A percentile compares a stretch with the other conserved stretches of the same genome.
Evolutionary conservation across 2,329 filamentous ascomycete genomes (phyloP).

Genomic region (Pseudogymnoascus pannorum): DNA sequence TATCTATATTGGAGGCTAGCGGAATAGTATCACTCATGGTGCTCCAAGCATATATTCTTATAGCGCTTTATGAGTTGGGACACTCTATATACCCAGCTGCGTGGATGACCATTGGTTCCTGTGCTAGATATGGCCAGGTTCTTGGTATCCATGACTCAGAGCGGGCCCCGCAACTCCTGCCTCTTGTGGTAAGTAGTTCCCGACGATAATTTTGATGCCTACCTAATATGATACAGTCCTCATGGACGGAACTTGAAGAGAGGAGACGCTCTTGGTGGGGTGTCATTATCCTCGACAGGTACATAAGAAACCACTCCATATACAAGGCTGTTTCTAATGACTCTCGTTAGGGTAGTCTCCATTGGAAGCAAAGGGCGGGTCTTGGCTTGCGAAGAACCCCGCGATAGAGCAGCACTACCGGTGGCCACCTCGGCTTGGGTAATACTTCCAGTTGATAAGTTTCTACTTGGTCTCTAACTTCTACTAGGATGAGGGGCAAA

Average conservation of each 20-base stretch:
- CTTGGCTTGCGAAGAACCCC: slow-evolving; percentile 26
- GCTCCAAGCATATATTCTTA: slow-evolving; percentile 39
- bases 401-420: slow-evolving; percentile 20
- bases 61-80: slow-evolving; percentile 41
- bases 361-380: slow-evolving; percentile 25
- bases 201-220: not conserved
- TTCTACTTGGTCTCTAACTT: not conserved
- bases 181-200: slow-evolving; percentile 26
- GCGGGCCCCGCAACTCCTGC: slow-evolving; percentile 33
- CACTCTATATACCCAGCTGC: slow-evolving; percentile 44
- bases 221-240: slow-evolving; percentile 24
- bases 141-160: slow-evolving; percentile 36
- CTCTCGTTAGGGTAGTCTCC: slow-evolving; percentile 22
- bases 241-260: slow-evolving; percentile 43
- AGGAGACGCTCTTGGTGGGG: slow-evolving; percentile 42
- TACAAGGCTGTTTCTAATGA: slow-evolving; percentile 10
- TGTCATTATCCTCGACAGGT: slow-evolving; percentile 40
- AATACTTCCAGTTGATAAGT: slow-evolving; percentile 11
- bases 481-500: slow-evolving; percentile 32
- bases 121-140: slow-evolving; percentile 38
- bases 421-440: slow-evolving; percentile 35
- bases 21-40: slow-evolving; percentile 37
- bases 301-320: slow-evolving; percentile 12
- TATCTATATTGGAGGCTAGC: slow-evolving; percentile 34
- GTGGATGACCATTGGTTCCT: slow-evolving; percentile 40